These are phyloP conservation scores for Monilinia polystroma DNA, from an alignment of 2,329 filamentous ascomycete species.

Conservation along the genomic window DNA sequence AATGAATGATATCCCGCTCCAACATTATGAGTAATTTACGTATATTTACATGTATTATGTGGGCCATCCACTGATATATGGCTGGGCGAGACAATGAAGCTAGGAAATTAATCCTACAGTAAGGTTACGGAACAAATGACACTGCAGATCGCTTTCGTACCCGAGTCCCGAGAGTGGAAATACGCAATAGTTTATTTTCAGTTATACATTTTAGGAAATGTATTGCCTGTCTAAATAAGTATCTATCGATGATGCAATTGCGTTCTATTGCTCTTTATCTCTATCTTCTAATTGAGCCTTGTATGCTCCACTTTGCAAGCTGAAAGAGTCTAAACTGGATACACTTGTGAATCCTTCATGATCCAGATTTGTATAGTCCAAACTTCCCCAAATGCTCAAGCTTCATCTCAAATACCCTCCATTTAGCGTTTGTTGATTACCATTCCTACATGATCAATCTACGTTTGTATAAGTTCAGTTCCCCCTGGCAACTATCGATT, in stretches of 20 bases:
- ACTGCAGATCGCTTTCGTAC: conserved; percentile 21
- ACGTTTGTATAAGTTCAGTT: not conserved
- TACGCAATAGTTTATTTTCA: not conserved
- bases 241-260: not conserved
- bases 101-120: conserved; percentile 9
- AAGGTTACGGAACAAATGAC: conserved; percentile 9
- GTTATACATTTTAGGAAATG: not conserved
- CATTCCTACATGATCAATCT: not conserved
- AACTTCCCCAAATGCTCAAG: not conserved
- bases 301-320: not conserved
- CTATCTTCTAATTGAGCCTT: not conserved
- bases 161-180: conserved; percentile 20
- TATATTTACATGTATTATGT: conserved; percentile 8
- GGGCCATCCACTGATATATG: conserved; percentile 7
- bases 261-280: conserved; percentile 1
- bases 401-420: not conserved
- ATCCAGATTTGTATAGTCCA: not conserved
- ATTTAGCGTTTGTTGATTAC: not conserved
- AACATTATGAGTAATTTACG: not conserved
- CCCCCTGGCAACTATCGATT: conserved; percentile 2
- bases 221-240: not conserved
- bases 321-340: too few relatives aligned
- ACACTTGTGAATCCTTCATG: not conserved
- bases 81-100: not conserved
- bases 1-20: not conserved